Conservation (phyloP, 1,284 basidiomycete genomes). For the Leccinum fallax region DNA sequence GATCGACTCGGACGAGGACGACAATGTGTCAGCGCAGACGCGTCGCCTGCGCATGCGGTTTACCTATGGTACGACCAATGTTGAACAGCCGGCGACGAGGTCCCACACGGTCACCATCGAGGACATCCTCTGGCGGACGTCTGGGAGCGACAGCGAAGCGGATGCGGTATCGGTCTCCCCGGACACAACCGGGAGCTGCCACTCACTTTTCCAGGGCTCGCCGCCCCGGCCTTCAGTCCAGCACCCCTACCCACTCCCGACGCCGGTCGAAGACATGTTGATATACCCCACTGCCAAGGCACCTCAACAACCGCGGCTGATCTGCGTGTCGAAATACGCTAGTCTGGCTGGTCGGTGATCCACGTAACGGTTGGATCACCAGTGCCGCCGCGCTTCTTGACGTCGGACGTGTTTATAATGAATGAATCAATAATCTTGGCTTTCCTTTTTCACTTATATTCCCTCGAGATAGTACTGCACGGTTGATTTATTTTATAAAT, state of each 20-base stretch:
- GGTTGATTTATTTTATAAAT: constrained; percentile 34
- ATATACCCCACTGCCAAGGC: constrained; percentile 21
- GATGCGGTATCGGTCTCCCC: constrained; percentile 25
- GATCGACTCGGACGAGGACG: constrained; percentile 48
- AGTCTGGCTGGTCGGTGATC: constrained; percentile 40
- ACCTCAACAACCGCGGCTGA: constrained; percentile 11
- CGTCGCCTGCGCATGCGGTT: constrained; percentile 35
- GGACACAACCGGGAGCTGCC: constrained; percentile 26
- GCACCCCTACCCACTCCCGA: constrained; percentile 50
- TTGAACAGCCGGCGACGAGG: constrained; percentile 18
- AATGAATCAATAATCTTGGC: background rate
- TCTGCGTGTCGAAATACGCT: constrained; percentile 36
- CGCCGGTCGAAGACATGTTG: constrained; percentile 51
- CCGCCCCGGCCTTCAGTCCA: constrained; percentile 18
- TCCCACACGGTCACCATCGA: constrained; percentile 30
- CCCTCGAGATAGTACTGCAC: background rate
- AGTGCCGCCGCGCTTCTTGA: background rate
- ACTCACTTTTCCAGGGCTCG: constrained; percentile 18
- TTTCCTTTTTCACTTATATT: background rate
- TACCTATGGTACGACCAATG: constrained; percentile 20
- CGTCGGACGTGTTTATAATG: background rate
- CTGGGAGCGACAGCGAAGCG: constrained; percentile 33
- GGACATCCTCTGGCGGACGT: constrained; percentile 33
- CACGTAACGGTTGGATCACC: background rate
- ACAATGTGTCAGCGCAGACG: constrained; percentile 21